Base-by-base conservation (phyloP, 2,329 filamentous ascomycete genomes). In the Leptodontidium sp. region DNA sequence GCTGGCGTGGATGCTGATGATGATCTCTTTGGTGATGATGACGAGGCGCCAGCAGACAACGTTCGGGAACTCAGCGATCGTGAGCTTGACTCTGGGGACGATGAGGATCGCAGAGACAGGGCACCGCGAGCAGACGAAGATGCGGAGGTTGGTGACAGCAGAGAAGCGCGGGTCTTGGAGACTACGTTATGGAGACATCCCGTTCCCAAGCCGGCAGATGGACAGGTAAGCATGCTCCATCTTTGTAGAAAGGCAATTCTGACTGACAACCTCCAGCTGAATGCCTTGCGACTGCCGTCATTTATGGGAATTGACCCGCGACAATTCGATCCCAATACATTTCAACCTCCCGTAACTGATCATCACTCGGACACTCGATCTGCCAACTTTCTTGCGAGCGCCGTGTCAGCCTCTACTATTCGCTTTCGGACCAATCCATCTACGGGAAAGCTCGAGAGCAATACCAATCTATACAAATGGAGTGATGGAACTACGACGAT, bases 401-500 rank as follows among this genome's bases (percentile, higher is more conserved):
- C 83, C 66, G 86, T 84, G 7, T 84, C 91, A 40, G 86, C 89
- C 75, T 87, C 88, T 47, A 90, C 91, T 1, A 85, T 92, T 59
- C 89, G 92, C 70, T 93, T 90, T 80, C 88, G 90, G 65, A 88
- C 86, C 75, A 89, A 93, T 68, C 84, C 88, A 11, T 85, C 85
- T 38, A 90, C 88, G 1, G 85, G 86, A 61, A 82, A 88, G 70
- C 83, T 94, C 14, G 88, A 91, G 77, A 94, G 91, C 76, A 95
- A 95, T 77, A 87, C 92, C 2, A 87, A 90, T 71, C 82, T 95
- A 38, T 88, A 93, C 76, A 87, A 87, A 73, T 95, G 92, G 92
- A 93, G 90, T 70, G 92, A 95, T 76, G 92, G 92, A 35, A 93
- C 90, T 4, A 82, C 93, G 17, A 94, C 91, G 12, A 82, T 95